phyloP scores from a whole-genome alignment of 2,329 filamentous ascomycete species.

The Sclerotinia minor region DNA sequence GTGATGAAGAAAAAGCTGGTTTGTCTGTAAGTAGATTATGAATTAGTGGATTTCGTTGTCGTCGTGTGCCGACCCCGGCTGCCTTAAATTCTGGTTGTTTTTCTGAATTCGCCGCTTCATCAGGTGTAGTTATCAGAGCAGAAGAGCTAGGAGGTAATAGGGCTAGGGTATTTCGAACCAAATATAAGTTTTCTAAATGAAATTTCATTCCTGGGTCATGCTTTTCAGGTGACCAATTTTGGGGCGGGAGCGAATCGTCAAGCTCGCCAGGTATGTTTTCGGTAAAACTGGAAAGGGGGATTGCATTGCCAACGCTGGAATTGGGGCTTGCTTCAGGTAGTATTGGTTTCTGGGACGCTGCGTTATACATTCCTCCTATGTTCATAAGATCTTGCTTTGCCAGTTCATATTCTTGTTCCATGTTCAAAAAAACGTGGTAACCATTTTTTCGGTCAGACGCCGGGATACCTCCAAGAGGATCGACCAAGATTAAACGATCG shows the following conservation, averaged over 20 bases:
- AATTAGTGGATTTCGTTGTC: slow-evolving; percentile 77
- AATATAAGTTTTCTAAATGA: slow-evolving; percentile 70
- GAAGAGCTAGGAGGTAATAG: slow-evolving; percentile 83
- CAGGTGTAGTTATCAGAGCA: slow-evolving; percentile 82
- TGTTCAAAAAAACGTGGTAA: slow-evolving; percentile 84
- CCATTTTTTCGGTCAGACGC: slow-evolving; percentile 59
- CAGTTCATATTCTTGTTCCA: slow-evolving; percentile 81
- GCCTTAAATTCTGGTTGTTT: slow-evolving; percentile 41
- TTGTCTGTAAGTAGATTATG: slow-evolving; percentile 97
- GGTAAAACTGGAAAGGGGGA: slow-evolving; percentile 48
- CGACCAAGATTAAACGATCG: slow-evolving; percentile 85
- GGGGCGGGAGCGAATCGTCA: neutral
- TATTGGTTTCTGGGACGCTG: slow-evolving; percentile 1
- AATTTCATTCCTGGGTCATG: slow-evolving; percentile 41
- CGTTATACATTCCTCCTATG: slow-evolving; percentile 3
- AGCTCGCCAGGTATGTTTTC: slow-evolving; percentile 36
- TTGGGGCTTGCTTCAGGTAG: neutral
- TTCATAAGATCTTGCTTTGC: slow-evolving; percentile 62
- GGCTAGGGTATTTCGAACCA: slow-evolving; percentile 69
- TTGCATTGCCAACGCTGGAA: slow-evolving; percentile 42
- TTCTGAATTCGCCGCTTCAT: slow-evolving; percentile 65
- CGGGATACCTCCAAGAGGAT: slow-evolving; percentile 83
- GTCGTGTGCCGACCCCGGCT: slow-evolving; percentile 52
- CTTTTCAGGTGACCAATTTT: slow-evolving; percentile 14
- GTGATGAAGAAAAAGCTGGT: slow-evolving; percentile 85